Conservation (phyloP, 768 basidiomycete species). For the Collybia sp. region DNA sequence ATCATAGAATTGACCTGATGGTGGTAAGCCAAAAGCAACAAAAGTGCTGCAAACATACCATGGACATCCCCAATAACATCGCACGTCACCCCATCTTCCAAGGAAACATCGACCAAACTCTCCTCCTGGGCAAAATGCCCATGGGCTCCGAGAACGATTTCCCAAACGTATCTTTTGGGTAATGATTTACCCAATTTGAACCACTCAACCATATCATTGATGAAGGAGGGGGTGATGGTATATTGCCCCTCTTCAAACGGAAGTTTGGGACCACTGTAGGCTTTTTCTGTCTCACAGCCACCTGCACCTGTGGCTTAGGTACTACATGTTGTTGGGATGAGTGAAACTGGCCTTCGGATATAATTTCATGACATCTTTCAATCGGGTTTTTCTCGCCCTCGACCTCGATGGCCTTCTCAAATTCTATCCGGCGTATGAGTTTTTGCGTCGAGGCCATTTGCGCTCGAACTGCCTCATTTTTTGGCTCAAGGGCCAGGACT, state of each 20-base stretch:
- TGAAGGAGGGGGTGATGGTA: constrained; percentile 71
- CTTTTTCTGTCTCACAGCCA: constrained; percentile 71
- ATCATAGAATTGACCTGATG: constrained; percentile 90
- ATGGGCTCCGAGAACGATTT: constrained; percentile 88
- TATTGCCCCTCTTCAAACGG: constrained; percentile 59
- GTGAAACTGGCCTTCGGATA: constrained; percentile 57
- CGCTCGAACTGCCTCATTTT: constrained; percentile 72
- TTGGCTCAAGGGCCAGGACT: constrained; percentile 78
- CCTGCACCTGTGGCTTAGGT: constrained; percentile 32
- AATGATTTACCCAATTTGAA: constrained; percentile 95
- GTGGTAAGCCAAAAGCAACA: neutral
- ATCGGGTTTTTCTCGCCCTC: constrained; percentile 85
- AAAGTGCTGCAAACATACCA: constrained; percentile 41
- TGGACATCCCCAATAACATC: constrained; percentile 98
- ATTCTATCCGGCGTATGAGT: constrained; percentile 83
- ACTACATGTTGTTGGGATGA: too few relatives aligned
- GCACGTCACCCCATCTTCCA: constrained; percentile 75
- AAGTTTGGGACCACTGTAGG: constrained; percentile 75
- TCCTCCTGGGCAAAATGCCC: constrained; percentile 71
- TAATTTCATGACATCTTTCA: constrained; percentile 72
- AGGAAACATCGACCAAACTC: constrained; percentile 70
- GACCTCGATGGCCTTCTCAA: constrained; percentile 93
- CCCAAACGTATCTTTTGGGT: constrained; percentile 88
- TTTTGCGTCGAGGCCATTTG: constrained; percentile 91
- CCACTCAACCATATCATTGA: constrained; percentile 83